phyloP scores from a whole-genome alignment of 2,329 filamentous ascomycete genomes.

The Fusarium cicatricum region DNA sequence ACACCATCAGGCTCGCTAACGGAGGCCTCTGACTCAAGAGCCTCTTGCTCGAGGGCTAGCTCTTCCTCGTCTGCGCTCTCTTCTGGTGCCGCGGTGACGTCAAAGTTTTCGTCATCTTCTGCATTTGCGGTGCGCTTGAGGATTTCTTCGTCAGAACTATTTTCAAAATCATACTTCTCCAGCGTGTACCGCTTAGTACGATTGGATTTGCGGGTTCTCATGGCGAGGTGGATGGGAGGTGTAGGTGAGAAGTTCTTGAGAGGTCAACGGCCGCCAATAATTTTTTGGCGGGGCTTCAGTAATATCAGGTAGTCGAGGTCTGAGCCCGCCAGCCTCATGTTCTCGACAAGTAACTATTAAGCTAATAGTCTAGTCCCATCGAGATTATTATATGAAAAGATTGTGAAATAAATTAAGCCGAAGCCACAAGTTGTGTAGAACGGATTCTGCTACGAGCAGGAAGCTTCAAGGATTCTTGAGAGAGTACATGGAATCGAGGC shows the following conservation, averaged over 20 bases:
- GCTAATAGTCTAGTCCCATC: no score
- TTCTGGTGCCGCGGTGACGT: constrained; percentile 41
- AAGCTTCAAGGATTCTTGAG: no score
- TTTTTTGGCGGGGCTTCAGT: constrained; percentile 24
- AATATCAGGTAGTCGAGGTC: no score
- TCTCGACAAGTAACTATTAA: no score
- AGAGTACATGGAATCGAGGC: no score
- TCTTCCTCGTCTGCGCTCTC: constrained; percentile 47
- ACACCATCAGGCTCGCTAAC: constrained; percentile 40
- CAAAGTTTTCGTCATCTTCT: constrained; percentile 46
- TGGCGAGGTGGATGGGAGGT: constrained; percentile 25
- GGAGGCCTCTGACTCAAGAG: constrained; percentile 39
- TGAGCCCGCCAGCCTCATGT: no score
- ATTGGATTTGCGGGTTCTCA: constrained; percentile 51
- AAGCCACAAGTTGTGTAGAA: no score
- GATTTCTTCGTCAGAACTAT: constrained; percentile 44
- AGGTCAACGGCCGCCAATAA: constrained; percentile 9
- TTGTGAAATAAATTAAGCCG: no score
- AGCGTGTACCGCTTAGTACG: constrained; percentile 46
- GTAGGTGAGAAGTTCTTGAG: constrained; percentile 6
- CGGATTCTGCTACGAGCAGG: no score
- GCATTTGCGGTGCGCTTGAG: constrained; percentile 33
- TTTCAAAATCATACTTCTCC: constrained; percentile 49
- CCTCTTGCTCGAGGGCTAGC: constrained; percentile 43
- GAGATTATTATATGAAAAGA: no score